Conservation (phyloP, 768 basidiomycete genomes). For the Collybiopsis luxurians region DNA sequence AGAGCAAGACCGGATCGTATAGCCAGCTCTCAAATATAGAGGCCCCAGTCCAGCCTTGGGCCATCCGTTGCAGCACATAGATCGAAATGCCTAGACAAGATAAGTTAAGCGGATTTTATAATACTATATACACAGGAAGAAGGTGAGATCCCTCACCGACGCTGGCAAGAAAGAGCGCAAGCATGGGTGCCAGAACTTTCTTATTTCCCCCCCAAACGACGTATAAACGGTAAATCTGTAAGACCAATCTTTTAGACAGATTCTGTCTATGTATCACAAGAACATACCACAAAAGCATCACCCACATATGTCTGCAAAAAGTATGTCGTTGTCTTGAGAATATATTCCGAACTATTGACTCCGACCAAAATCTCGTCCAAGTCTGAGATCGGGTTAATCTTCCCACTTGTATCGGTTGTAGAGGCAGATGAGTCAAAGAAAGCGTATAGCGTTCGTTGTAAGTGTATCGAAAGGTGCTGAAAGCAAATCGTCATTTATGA, state of each 20-base stretch:
- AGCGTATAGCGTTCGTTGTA: neutral
- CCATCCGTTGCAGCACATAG: neutral
- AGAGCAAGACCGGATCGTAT: neutral
- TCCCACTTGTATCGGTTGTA: neutral
- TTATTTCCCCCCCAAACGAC: constrained; percentile 1
- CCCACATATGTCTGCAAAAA: constrained; percentile 1
- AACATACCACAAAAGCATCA: neutral
- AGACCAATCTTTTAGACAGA: neutral
- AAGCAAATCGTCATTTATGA: neutral
- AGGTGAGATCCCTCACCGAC: neutral
- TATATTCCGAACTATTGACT: neutral
- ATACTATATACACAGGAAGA: neutral
- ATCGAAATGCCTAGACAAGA: neutral
- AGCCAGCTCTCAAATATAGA: neutral
- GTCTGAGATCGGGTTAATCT: neutral
- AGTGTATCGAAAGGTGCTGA: neutral
- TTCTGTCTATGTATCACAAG: no score
- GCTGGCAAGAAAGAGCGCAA: neutral
- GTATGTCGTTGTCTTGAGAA: neutral
- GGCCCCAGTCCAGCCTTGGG: neutral
- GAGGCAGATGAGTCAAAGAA: neutral
- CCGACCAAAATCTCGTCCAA: neutral
- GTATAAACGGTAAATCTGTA: neutral
- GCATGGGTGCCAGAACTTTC: neutral
- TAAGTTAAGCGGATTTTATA: neutral